Evolutionary conservation across 805 yeast species (phyloP).

Genomic region (Kodamaea hsintzibuensis): DNA sequence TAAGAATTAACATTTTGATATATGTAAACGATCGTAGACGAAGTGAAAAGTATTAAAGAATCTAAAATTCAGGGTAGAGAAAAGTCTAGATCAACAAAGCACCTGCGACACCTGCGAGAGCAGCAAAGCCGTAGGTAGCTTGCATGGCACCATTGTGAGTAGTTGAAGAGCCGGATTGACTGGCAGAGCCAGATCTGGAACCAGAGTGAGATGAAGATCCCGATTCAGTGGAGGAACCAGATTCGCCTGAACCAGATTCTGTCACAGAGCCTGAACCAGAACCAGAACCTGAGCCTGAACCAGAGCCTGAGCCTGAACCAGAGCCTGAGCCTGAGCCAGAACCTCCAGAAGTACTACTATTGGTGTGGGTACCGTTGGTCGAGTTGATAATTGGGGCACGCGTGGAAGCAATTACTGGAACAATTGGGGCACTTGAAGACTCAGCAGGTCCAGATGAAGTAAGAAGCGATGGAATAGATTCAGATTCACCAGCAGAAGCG

Average conservation of each 20-base stretch:
- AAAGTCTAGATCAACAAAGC: constrained; percentile 19
- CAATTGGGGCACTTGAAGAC: constrained; percentile 1
- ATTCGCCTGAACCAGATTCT: neutral
- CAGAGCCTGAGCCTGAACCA: constrained; percentile 7
- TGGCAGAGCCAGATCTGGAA: constrained; percentile 6
- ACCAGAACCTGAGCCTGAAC: constrained; percentile 1
- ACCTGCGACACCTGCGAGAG: constrained; percentile 20
- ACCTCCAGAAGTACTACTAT: constrained; percentile 18
- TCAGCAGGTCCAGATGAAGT: constrained; percentile 4
- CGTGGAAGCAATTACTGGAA: neutral
- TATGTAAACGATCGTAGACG: neutral
- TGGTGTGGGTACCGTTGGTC: constrained; percentile 3
- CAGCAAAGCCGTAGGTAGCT: constrained; percentile 17
- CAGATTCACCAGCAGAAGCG: neutral
- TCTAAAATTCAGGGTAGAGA: neutral
- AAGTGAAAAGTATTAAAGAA: constrained; percentile 1
- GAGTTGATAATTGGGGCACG: neutral
- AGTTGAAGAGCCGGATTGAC: constrained; percentile 7
- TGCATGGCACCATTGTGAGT: constrained; percentile 4
- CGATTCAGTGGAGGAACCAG: constrained; percentile 6
- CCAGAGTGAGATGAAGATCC: constrained; percentile 11
- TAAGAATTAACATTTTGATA: neutral
- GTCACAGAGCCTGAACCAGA: neutral
- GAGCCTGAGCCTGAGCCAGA: constrained; percentile 9
- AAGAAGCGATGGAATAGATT: neutral